Base-by-base conservation (phyloP, 2,329 filamentous ascomycete species). In the Cladosporium sp. region DNA sequence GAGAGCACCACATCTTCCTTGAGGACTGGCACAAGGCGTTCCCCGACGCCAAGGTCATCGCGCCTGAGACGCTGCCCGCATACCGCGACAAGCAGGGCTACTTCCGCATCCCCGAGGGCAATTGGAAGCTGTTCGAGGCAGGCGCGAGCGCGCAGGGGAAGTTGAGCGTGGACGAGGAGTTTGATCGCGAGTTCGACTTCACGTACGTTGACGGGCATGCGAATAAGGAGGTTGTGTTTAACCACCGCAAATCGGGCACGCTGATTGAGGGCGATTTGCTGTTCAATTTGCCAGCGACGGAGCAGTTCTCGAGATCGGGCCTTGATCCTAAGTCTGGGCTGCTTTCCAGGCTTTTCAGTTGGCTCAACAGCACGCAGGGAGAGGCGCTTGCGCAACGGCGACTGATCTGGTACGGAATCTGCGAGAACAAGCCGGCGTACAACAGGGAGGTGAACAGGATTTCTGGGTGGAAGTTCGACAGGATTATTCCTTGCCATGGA, bases 1-100 rank as follows among this genome's bases (percentile, higher is more conserved):
- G 88, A 49, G 90, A 98, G 74, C 93, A 98, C 71, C 93, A 98
- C 78, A 89, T 98, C 68, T 95, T 93, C 75, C 69, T 98, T 50
- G 85, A 87, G 0, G 78, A 88, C 45, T 98, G 93, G 92, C 83
- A 87, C 63, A 74, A 80, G 45, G 87, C 82, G 22, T 97, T 82
- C 68, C 91, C 92, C 0, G 69, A 79, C 40, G 91, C 92, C 32
- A 84, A 85, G 62, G 78, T 98, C 44, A 80, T 97, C 62, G 92
- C 84, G 1, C 87, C 89, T 1, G 85, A 92, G 62, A 89, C 88
- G 0, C 81, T 98, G 1, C 83, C 82, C 18, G 89, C 91, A 71
- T 95, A 95, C 74, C 85, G 92, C 38, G 79, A 66, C 31, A 69
- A 66, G 51, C 63, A 68, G 40, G 60, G 67, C 18, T 71, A 72